Evolutionary conservation across 192 early-diverging fungal species (phyloP).

Genomic region (Podila clonocystis): DNA sequence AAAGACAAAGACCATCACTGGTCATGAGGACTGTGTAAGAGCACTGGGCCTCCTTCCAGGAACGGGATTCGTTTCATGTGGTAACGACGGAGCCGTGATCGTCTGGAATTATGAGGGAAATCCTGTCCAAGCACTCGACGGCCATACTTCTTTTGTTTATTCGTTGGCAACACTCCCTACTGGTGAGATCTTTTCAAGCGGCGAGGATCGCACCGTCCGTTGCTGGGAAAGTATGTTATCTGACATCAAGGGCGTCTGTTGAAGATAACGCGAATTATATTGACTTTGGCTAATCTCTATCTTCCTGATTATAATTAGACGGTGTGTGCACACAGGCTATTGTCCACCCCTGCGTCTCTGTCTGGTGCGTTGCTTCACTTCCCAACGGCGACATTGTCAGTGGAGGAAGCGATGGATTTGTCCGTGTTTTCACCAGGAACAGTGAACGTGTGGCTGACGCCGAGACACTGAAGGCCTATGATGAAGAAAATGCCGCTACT

Average conservation of each 20-base stretch:
- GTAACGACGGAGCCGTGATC: constrained; percentile 91
- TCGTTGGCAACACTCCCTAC: constrained; percentile 71
- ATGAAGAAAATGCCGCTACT: constrained; percentile 63
- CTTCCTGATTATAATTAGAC: constrained; percentile 51
- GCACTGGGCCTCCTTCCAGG: constrained; percentile 70
- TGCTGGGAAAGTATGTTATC: constrained; percentile 78
- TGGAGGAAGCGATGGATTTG: constrained; percentile 83
- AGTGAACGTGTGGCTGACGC: constrained; percentile 69
- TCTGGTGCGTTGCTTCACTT: constrained; percentile 86
- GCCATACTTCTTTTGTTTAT: constrained; percentile 96
- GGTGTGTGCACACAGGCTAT: constrained; percentile 81
- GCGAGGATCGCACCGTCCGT: constrained; percentile 91
- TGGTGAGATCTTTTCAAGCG: constrained; percentile 87
- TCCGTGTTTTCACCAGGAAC: constrained; percentile 82
- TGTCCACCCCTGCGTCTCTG: constrained; percentile 86
- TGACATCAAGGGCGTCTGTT: background rate
- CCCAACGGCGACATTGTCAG: constrained; percentile 88
- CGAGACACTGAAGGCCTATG: constrained; percentile 54
- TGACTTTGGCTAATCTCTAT: constrained; percentile 2
- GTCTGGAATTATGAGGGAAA: constrained; percentile 82
- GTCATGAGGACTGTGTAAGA: constrained; percentile 95
- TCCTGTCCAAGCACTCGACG: constrained; percentile 77
- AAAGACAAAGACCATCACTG: constrained; percentile 69
- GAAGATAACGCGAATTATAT: background rate
- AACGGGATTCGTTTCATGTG: constrained; percentile 83